phyloP scores from a whole-genome alignment of 2,329 filamentous ascomycete species.

The Xylariales sp. region DNA sequence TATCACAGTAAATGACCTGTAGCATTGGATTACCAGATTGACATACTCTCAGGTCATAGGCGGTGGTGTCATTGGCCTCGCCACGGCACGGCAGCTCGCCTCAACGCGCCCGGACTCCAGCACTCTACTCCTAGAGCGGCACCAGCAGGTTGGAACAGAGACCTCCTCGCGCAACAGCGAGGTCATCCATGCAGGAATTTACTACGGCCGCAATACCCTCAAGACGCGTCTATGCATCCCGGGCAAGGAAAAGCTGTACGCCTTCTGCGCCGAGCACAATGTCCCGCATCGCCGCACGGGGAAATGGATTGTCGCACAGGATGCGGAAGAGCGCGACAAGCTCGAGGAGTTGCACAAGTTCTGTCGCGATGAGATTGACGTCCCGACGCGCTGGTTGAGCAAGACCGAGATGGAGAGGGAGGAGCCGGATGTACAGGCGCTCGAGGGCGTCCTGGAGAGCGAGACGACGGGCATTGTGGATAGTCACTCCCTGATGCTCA shows the following conservation, averaged over 20 bases:
- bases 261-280: constrained; percentile 60
- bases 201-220: constrained; percentile 72
- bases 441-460: constrained; percentile 73
- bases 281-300: constrained; percentile 73
- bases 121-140: constrained; percentile 77
- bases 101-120: constrained; percentile 50
- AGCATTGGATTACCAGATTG: too few species aligned
- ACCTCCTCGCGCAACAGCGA: constrained; percentile 89
- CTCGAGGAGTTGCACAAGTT: constrained; percentile 47
- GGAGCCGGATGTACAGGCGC: constrained; percentile 73
- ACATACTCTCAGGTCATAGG: constrained; percentile 47
- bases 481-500: constrained; percentile 78
- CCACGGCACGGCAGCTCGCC: constrained; percentile 70
- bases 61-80: constrained; percentile 69
- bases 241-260: constrained; percentile 74
- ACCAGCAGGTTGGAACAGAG: constrained; percentile 72
- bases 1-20: not conserved
- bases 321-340: constrained; percentile 60
- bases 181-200: constrained; percentile 93
- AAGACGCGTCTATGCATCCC: constrained; percentile 80
- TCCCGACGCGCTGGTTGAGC: constrained; percentile 69
- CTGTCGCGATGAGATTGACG: constrained; percentile 36
- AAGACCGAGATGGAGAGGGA: constrained; percentile 53
- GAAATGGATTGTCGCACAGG: constrained; percentile 95
- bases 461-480: constrained; percentile 88